Conservation (phyloP, 1,139 yeast species). For the Candida sp. region DNA sequence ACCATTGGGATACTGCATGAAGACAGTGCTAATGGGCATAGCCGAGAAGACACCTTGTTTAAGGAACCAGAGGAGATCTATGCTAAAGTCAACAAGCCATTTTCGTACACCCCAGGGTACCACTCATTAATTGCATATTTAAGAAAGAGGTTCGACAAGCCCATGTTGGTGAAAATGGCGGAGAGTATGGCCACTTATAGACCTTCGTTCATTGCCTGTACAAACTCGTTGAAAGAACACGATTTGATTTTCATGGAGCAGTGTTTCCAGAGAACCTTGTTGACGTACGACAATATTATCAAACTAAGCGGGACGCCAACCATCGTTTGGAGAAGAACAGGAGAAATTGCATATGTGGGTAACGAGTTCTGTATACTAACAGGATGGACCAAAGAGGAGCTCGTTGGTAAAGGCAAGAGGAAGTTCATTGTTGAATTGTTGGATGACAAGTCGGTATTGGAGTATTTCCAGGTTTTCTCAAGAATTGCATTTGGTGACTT, state of each 20-base stretch:
- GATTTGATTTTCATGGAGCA: slow-evolving; percentile 96
- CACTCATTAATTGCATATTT: slow-evolving; percentile 81
- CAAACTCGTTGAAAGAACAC: slow-evolving; percentile 85
- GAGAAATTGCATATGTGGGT: slow-evolving; percentile 94
- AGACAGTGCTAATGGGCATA: slow-evolving; percentile 23
- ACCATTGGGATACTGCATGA: slow-evolving; percentile 55
- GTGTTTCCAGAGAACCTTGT: slow-evolving; percentile 88
- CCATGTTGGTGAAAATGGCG: slow-evolving; percentile 81
- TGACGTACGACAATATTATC: slow-evolving; percentile 88
- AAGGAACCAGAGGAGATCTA: slow-evolving; percentile 84
- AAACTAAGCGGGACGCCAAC: slow-evolving; percentile 92
- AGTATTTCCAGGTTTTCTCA: slow-evolving; percentile 85
- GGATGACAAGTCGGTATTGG: slow-evolving; percentile 87
- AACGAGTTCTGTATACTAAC: slow-evolving; percentile 89
- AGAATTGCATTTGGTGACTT: slow-evolving; percentile 92
- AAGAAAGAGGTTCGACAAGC: slow-evolving; percentile 68
- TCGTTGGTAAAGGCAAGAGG: slow-evolving; percentile 52
- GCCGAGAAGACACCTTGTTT: slow-evolving; percentile 30
- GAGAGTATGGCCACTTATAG: slow-evolving; percentile 89
- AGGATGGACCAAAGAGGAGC: slow-evolving; percentile 82
- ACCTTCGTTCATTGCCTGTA: slow-evolving; percentile 92
- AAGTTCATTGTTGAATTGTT: slow-evolving; percentile 88
- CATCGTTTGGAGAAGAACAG: slow-evolving; percentile 93
- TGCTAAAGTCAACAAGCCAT: slow-evolving; percentile 73
- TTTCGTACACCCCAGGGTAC: slow-evolving; percentile 89